Conservation (phyloP, 1,284 basidiomycete species). For the Trichosporon asahii region DNA sequence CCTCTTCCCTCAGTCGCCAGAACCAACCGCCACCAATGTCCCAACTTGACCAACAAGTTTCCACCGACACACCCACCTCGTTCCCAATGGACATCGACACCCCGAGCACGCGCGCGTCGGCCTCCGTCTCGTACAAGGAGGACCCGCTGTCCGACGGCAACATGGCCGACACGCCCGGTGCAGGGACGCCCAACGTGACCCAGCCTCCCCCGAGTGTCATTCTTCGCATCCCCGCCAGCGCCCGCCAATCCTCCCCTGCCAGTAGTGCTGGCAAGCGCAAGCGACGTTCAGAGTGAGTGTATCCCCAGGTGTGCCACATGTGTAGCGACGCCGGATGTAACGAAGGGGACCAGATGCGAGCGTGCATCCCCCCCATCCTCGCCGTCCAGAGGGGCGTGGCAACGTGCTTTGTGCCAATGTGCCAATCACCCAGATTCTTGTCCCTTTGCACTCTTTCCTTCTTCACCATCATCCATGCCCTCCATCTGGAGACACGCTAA, state of each 20-base stretch:
- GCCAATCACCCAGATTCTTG: background rate
- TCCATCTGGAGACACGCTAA: conserved; percentile 2
- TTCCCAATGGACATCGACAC: conserved; percentile 9
- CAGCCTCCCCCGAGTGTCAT: conserved; percentile 11
- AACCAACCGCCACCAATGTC: conserved; percentile 10
- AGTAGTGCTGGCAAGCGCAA: conserved; percentile 22
- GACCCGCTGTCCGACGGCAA: conserved; percentile 2
- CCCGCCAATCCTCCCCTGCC: conserved; percentile 7
- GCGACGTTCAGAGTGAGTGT: conserved; percentile 24
- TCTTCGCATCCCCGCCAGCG: conserved; percentile 18
- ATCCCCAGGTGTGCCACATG: background rate
- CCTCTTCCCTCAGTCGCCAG: background rate
- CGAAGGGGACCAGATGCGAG: background rate
- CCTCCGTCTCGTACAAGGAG: background rate
- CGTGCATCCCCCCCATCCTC: background rate
- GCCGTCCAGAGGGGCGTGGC: background rate
- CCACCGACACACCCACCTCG: background rate
- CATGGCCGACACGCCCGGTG: conserved; percentile 1
- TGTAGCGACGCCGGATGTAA: background rate
- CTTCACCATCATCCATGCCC: conserved; percentile 2
- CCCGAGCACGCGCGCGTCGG: conserved; percentile 3
- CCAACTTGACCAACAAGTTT: conserved; percentile 3
- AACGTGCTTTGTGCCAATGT: conserved; percentile 3
- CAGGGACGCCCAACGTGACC: background rate
- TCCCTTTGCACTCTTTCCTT: background rate